Conservation (phyloP, 176 grass and related monocot genomes). For the Raddia guianensis region DNA sequence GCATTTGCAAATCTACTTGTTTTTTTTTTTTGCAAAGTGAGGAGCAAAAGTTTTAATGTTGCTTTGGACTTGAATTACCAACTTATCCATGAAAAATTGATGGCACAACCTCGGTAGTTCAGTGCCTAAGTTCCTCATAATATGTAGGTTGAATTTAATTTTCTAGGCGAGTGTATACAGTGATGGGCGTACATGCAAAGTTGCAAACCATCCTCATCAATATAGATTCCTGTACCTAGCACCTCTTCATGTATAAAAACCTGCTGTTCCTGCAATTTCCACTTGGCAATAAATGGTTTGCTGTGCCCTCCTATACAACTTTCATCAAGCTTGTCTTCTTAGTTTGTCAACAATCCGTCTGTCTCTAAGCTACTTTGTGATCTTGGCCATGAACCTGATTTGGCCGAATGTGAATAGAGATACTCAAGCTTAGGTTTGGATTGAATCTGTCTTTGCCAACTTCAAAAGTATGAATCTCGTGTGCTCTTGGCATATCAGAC, state of each 20-base stretch:
- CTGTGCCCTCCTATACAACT: not conserved
- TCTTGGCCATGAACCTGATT: not conserved
- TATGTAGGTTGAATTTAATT: not conserved
- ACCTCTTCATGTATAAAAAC: not conserved
- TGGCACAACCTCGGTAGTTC: not conserved
- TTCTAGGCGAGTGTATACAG: not conserved
- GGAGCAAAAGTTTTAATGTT: not conserved
- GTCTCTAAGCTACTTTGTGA: not conserved
- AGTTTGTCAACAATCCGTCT: not conserved
- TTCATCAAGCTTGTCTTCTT: not conserved
- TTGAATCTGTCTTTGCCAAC: not conserved
- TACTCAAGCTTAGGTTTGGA: not conserved
- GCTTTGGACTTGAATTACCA: not conserved
- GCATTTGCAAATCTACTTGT: not conserved
- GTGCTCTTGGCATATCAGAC: not conserved
- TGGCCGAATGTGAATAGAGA: conserved; percentile 11
- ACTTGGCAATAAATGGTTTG: conserved; percentile 9
- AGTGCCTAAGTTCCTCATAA: not conserved
- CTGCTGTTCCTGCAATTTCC: not conserved
- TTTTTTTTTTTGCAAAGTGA: not conserved
- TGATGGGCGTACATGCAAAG: conserved; percentile 7
- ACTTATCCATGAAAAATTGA: not conserved
- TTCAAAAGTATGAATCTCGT: not conserved
- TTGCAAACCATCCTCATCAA: not conserved
- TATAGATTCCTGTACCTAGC: not conserved